Base-by-base conservation (phyloP, 257 asterid species). In the Anisodus acutangulus region DNA sequence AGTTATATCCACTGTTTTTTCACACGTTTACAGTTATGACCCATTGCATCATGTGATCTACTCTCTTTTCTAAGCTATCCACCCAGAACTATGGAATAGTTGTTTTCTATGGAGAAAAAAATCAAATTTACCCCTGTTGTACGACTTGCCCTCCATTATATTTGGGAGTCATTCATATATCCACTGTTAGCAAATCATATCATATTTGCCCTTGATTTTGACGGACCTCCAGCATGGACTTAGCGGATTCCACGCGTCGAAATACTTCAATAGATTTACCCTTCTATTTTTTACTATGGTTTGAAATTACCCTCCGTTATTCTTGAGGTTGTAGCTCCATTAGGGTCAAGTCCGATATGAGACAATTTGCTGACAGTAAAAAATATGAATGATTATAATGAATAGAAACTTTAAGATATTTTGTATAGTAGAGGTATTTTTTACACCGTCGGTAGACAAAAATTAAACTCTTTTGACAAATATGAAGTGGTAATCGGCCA, bases 1-100 rank as follows among this genome's bases (percentile, higher is more conserved):
- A 69, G 13, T 41, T 41, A 39, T 15, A 39, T 39, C 26, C 47
- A 13, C 2, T 13, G 26, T 13, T 68, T 39, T 68, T 22, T 3
- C 78, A 7, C 35, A 31, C 13, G 26, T 16, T 39, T 43, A 17
- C n/a, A 43, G 79, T 43, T 43, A 8, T 17, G 58, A 45, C 58
- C 79, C 7, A 0, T 71, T 22, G 37, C 6, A 71, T 9, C 79
- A 71, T 17, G 39, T 71, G 19, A 45, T 45, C 58, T 70, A 70
- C 35, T 41, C 79, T 70, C 55, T 70, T 69, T 69, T 9, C 53
- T 70, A 70, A 17, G 79, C 43, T 43, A 41, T 16, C 79, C 57
- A 41, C 35, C 16, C 17, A n/a, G 43, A 41, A 16, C 12, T 13
- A 64, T 11, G 71, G 19, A 55, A 59, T 37, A 67, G 51, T 37